phyloP scores from a whole-genome alignment of 148 eudicot genomes.

The Amaranthus cruentus region DNA sequence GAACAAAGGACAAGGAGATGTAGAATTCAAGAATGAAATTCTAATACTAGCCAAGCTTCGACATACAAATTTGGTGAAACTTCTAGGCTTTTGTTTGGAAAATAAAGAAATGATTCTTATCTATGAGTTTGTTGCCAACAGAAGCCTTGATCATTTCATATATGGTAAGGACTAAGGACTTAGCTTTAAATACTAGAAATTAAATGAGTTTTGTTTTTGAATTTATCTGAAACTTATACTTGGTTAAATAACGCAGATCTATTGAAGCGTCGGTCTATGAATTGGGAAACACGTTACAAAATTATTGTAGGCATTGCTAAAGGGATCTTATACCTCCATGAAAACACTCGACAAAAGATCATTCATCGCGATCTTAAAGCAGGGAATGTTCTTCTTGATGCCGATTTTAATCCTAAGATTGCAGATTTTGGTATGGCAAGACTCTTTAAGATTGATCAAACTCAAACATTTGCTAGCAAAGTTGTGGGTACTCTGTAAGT shows the following conservation, averaged over 20 bases:
- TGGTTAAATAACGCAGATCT: conserved; percentile 9
- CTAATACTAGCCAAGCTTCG: conserved; percentile 14
- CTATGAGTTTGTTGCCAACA: conserved; percentile 13
- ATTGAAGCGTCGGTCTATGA: conserved; percentile 1
- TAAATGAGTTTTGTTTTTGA: neutral
- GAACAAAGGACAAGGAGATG: conserved; percentile 3
- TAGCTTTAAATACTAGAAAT: neutral
- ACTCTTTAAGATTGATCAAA: conserved; percentile 18
- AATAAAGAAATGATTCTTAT: conserved; percentile 8
- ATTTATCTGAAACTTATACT: neutral
- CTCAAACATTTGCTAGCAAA: conserved; percentile 22
- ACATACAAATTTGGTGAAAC: conserved; percentile 13
- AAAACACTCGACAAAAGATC: conserved; percentile 27
- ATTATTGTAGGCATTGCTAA: conserved; percentile 30
- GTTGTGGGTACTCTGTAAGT: conserved; percentile 30
- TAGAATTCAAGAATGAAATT: conserved; percentile 16
- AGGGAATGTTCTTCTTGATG: conserved; percentile 27
- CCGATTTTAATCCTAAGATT: conserved; percentile 32
- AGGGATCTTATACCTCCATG: conserved; percentile 34
- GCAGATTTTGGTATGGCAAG: conserved; percentile 40
- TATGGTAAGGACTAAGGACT: neutral
- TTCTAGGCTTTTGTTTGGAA: conserved; percentile 14
- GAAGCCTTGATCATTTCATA: conserved; percentile 13
- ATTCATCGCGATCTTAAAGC: conserved; percentile 39
- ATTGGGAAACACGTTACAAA: conserved; percentile 21